Percentiles rank a stretch among this genome's conserved stretches.
Evolutionary conservation across 345 rosid genomes (phyloP).

Genomic region (Arabidopsis suecica): DNA sequence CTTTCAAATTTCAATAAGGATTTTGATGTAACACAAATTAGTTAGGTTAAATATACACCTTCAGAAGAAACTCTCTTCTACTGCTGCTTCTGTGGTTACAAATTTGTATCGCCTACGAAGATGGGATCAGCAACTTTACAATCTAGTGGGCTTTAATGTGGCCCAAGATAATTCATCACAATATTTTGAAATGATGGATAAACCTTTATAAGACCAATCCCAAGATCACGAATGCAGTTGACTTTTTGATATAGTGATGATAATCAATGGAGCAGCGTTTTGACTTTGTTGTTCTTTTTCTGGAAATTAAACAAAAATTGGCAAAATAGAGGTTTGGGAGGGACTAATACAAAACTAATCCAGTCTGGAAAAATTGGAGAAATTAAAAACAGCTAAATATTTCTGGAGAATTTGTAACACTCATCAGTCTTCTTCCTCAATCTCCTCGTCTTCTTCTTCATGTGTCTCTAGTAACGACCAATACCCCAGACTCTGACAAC

Average conservation of each 20-base stretch:
- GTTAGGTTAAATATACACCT: too few relatives aligned
- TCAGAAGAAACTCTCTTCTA: too few relatives aligned
- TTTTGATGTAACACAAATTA: too few relatives aligned
- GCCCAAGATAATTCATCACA: too few relatives aligned
- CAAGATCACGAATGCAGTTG: neutral
- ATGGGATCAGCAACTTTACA: too few relatives aligned
- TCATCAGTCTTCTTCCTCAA: neutral
- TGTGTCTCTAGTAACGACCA: conserved; percentile 59
- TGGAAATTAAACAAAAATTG: conserved; percentile 34
- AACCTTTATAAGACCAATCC: neutral
- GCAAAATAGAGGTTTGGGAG: conserved; percentile 24
- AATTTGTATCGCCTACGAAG: too few relatives aligned
- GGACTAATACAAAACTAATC: conserved; percentile 2
- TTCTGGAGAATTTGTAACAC: conserved; percentile 1
- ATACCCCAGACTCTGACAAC: conserved; percentile 93
- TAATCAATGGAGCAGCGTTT: neutral
- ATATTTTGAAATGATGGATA: too few relatives aligned
- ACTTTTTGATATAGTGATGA: neutral
- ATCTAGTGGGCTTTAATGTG: too few relatives aligned
- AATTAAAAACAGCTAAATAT: conserved; percentile 17
- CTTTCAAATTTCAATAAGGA: too few relatives aligned
- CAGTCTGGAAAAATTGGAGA: conserved; percentile 33
- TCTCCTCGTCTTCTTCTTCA: neutral
- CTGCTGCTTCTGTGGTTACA: too few relatives aligned
- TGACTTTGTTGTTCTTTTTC: neutral